Evolutionary conservation across 1,284 basidiomycete genomes (phyloP), one percentile per base, ranked within the genome.

Genomic region (Trametes sp.): DNA sequence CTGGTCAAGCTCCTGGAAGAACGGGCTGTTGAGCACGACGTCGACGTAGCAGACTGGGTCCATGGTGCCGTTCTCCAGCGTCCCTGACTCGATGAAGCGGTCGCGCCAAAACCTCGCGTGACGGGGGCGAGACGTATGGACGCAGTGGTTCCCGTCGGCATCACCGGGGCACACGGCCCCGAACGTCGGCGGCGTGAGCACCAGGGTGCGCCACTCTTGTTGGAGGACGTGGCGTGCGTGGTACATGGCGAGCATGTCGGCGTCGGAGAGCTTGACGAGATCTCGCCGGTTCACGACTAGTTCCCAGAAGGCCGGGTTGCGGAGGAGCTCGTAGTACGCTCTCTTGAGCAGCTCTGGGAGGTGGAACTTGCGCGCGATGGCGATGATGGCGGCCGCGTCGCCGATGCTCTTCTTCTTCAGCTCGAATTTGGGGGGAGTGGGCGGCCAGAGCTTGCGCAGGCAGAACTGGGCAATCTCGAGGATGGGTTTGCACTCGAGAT

Each of bases 251-350:
- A 57, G 24, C 21, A 55, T 26, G 44, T 55, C 54, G n/a, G 45
- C 55, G 36, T 57, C 55, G 9, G n/a, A 2, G 55, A 57, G 23
- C 16, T 35, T 8, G 13, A 57, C 33, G 23, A n/a, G n/a, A n/a
- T n/a, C 26, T 28, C 11, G 13, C 21, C 26, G 48, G n/a, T 36
- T 11, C 19, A 14, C 26, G 23, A 52, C 56, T 10, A 54, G 50
- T 55, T 72, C 71, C 7, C 71, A 74, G 46, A 77, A 72, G 11
- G 42, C 51, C 1, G 64, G 50, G 11, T 67, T 68, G 14, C 76
- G 70, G 1, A 77, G 64, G n/a, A 80, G 69, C 61, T 81, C 80
- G 66, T 80, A 81, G 54, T 75, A 75, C 7, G 77, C 76, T 28
- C 71, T 68, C 59, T 79, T 78, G 28, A 76, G 68, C 9, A 81